These are phyloP conservation scores for Sordariomycetes sp. DNA, from an alignment of 2,329 filamentous ascomycete species.

Conservation along the genomic window DNA sequence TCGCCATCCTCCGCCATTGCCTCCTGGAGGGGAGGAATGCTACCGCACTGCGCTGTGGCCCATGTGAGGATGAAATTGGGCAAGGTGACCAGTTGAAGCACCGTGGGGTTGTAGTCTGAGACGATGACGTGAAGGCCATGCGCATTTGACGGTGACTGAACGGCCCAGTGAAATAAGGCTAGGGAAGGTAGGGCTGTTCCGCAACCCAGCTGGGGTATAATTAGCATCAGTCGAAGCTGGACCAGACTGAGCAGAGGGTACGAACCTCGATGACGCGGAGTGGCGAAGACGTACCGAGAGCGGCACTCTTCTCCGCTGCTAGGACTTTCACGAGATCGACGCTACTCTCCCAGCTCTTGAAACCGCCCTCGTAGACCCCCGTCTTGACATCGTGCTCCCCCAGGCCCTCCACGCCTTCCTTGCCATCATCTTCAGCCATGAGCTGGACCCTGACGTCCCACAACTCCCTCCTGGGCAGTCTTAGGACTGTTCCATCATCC, in stretches of 20 bases:
- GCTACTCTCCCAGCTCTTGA: slow-evolving; percentile 86
- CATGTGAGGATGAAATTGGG: slow-evolving; percentile 71
- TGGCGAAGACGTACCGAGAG: slow-evolving; percentile 19
- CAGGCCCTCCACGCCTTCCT: slow-evolving; percentile 36
- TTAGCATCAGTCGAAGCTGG: background rate
- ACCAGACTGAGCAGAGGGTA: background rate
- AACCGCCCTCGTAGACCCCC: slow-evolving; percentile 77
- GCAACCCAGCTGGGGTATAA: slow-evolving; percentile 63
- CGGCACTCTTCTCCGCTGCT: slow-evolving; percentile 26
- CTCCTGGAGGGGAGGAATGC: slow-evolving; percentile 27
- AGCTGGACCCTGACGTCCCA: slow-evolving; percentile 77
- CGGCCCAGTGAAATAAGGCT: slow-evolving; percentile 57
- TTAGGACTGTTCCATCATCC: slow-evolving; percentile 40
- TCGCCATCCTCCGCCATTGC: slow-evolving; percentile 49
- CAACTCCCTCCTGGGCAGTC: slow-evolving; percentile 64
- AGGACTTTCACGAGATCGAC: slow-evolving; percentile 69
- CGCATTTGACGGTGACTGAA: slow-evolving; percentile 11
- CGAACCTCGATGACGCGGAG: slow-evolving; percentile 46
- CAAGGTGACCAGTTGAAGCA: slow-evolving; percentile 68
- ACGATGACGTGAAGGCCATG: slow-evolving; percentile 56
- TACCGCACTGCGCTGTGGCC: slow-evolving; percentile 36
- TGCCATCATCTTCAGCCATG: slow-evolving; percentile 59
- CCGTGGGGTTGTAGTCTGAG: slow-evolving; percentile 72
- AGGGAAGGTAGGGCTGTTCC: slow-evolving; percentile 68
- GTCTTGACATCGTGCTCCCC: slow-evolving; percentile 68